Evolutionary conservation across 1,284 basidiomycete genomes (phyloP).

Genomic region (Phylloboletellus chloephorus): DNA sequence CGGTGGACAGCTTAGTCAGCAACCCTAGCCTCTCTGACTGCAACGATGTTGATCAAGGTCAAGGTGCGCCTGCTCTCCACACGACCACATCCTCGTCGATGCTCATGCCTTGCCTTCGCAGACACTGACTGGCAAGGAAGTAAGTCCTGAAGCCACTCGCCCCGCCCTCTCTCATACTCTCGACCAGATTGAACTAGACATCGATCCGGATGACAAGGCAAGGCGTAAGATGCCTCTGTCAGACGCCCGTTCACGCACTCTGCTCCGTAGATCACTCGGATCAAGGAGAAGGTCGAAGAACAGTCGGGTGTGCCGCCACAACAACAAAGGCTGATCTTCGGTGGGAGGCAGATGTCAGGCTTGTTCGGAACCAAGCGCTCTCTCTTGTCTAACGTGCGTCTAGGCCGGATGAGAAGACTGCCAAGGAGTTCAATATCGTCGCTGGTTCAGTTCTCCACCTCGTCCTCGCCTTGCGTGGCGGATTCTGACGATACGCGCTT

Average conservation of each 20-base stretch:
- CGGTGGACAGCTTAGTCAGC: slow-evolving; percentile 15
- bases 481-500: slow-evolving; percentile 29
- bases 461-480: slow-evolving; percentile 89
- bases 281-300: slow-evolving; percentile 99
- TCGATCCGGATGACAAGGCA: slow-evolving; percentile 88
- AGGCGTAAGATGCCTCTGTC: slow-evolving; percentile 15
- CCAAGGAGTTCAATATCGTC: slow-evolving; percentile 75
- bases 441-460: slow-evolving; percentile 87
- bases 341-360: slow-evolving; percentile 92
- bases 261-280: slow-evolving; percentile 71
- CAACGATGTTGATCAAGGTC: slow-evolving; percentile 26
- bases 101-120: slow-evolving; percentile 30
- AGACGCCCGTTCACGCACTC: not conserved
- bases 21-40: slow-evolving; percentile 1
- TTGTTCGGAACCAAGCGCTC: slow-evolving; percentile 1
- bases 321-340: slow-evolving; percentile 94
- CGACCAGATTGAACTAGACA: slow-evolving; percentile 88
- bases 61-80: slow-evolving; percentile 13
- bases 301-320: slow-evolving; percentile 97
- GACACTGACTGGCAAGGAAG: slow-evolving; percentile 93
- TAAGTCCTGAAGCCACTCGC: slow-evolving; percentile 31
- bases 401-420: slow-evolving; percentile 84
- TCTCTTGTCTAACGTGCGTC: slow-evolving; percentile 6
- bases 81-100: not conserved
- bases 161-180: slow-evolving; percentile 10